Evolutionary conservation across 73 alveolate species (phyloP).

Genomic region (Diophrys sp.): DNA sequence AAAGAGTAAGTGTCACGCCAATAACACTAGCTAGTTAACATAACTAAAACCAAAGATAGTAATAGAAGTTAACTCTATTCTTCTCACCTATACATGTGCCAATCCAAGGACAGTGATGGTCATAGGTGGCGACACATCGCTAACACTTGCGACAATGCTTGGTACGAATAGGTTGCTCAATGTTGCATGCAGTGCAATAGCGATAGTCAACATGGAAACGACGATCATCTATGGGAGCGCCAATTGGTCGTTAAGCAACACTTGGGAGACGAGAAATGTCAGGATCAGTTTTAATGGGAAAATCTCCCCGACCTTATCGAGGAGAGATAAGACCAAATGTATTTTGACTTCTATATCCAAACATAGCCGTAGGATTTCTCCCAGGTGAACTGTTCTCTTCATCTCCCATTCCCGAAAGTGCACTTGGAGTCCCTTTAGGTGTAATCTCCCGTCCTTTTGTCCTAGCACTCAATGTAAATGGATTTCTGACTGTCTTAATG

Average conservation of each 20-base stretch:
- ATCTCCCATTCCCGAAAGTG: not conserved
- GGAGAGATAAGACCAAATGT: not conserved
- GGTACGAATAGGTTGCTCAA: conserved; percentile 78
- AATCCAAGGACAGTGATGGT: conserved; percentile 96
- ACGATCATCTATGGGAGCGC: no score
- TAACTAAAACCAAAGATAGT: not conserved
- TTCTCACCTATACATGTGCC: conserved; percentile 89
- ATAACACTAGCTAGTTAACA: not conserved
- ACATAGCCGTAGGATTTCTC: no score
- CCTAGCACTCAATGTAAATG: not conserved
- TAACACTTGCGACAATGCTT: conserved; percentile 87
- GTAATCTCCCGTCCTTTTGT: not conserved
- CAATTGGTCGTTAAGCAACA: no score
- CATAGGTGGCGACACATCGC: conserved; percentile 90
- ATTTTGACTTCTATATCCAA: not conserved
- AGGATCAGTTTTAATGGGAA: not conserved
- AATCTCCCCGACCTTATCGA: not conserved
- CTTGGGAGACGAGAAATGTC: no score
- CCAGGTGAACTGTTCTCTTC: no score
- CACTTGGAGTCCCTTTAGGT: not conserved
- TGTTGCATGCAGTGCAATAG: conserved; percentile 69
- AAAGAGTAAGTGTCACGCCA: not conserved
- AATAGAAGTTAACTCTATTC: not conserved
- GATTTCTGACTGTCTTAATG: not conserved
- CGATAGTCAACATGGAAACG: conserved; percentile 7